phyloP scores from a whole-genome alignment of 129 eudicot species.

The Logfia minima region DNA sequence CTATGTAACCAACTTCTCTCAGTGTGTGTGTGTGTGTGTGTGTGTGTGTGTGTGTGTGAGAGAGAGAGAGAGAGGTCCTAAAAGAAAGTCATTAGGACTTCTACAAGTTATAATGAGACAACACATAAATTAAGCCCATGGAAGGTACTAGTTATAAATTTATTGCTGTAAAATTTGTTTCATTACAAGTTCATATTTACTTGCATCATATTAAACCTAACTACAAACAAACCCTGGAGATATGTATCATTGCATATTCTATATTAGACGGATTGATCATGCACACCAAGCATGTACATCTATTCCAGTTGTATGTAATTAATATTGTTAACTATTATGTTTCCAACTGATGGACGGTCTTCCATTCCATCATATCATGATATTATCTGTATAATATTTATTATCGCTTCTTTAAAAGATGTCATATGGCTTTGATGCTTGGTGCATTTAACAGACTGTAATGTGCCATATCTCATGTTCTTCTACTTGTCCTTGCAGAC shows the following conservation, averaged over 20 bases:
- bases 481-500: constrained; percentile 45
- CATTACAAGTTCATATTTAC: not conserved
- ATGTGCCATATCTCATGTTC: constrained; percentile 22
- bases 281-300: not conserved
- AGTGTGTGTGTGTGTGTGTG: not conserved
- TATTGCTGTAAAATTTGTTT: not conserved
- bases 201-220: not conserved
- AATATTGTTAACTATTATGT: not conserved
- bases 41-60: not conserved
- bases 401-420: not conserved
- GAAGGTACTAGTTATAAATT: not conserved
- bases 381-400: no score
- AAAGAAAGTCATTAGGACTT: not conserved
- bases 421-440: not conserved
- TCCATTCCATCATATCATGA: not conserved
- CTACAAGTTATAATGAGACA: not conserved
- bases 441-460: not conserved
- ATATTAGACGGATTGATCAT: no score
- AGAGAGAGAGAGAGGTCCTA: not conserved
- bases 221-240: not conserved
- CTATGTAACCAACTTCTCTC: not conserved
- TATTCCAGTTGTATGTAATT: not conserved
- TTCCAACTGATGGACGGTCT: not conserved
- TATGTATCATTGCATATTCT: not conserved
- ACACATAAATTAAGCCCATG: not conserved